Conservation (phyloP, 805 yeast species). For the Yarrowia hollandica region DNA sequence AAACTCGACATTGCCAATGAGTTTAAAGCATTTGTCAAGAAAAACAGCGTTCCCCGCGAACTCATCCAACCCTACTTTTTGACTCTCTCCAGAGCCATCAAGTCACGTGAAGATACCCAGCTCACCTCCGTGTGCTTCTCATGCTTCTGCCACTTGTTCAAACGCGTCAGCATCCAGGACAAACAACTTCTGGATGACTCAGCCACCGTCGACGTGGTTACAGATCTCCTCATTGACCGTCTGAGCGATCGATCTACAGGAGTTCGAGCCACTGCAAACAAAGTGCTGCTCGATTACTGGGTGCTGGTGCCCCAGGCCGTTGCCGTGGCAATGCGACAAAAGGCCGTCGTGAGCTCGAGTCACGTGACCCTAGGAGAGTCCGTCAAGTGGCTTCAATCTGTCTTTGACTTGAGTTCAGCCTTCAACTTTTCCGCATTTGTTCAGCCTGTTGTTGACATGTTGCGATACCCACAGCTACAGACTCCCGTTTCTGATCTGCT, state of each 20-base stretch:
- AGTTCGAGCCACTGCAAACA: conserved; percentile 38
- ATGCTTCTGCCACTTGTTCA: conserved; percentile 48
- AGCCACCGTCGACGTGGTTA: conserved; percentile 35
- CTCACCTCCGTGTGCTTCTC: conserved; percentile 43
- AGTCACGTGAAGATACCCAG: conserved; percentile 31
- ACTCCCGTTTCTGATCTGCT: not conserved
- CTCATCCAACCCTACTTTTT: not conserved
- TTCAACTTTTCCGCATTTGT: conserved; percentile 37
- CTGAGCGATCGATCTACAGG: conserved; percentile 39
- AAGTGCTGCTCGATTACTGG: conserved; percentile 44
- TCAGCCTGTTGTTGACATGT: conserved; percentile 41
- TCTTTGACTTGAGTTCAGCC: conserved; percentile 37
- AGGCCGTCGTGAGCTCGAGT: conserved; percentile 39
- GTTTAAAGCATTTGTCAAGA: conserved; percentile 23
- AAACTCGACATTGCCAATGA: conserved; percentile 11
- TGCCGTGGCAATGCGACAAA: conserved; percentile 42
- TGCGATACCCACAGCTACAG: conserved; percentile 30
- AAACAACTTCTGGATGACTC: conserved; percentile 40
- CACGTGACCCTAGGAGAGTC: conserved; percentile 34
- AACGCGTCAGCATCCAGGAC: conserved; percentile 47
- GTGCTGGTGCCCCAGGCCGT: conserved; percentile 32
- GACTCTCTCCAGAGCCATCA: conserved; percentile 29
- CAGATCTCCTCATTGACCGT: conserved; percentile 40
- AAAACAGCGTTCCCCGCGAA: not conserved
- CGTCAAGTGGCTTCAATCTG: conserved; percentile 35